phyloP scores from a whole-genome alignment of 257 asterid genomes.

The Coffea canephora region DNA sequence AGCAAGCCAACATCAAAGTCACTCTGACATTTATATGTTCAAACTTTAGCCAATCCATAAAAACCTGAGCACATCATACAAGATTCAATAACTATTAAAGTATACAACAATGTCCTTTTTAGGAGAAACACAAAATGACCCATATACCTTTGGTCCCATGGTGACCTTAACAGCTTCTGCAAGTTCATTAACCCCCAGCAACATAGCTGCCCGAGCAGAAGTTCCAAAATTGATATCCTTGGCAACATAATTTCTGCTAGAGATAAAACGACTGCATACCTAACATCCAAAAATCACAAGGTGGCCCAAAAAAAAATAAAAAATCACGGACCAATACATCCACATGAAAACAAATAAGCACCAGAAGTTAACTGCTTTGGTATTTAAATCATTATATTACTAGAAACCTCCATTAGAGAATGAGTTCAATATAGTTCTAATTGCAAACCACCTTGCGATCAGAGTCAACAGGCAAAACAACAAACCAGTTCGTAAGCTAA shows the following conservation, averaged over 20 bases:
- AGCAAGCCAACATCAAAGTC: neutral
- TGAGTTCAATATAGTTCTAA: neutral
- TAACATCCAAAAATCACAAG: constrained; percentile 29
- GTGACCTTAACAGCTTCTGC: constrained; percentile 96
- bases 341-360: no score
- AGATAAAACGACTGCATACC: constrained; percentile 47
- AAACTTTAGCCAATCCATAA: neutral
- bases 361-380: neutral
- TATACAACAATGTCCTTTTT: neutral
- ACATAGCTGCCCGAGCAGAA: constrained; percentile 78
- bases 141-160: constrained; percentile 88
- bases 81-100: neutral
- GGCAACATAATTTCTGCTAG: constrained; percentile 75
- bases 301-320: neutral
- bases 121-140: neutral
- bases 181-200: constrained; percentile 82
- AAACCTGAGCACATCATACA: neutral
- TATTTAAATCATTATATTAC: neutral
- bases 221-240: constrained; percentile 74
- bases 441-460: no score
- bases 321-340: neutral
- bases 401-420: neutral
- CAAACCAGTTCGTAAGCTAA: neutral
- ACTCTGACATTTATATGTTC: neutral
- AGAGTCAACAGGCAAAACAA: neutral